Percentiles rank a stretch among this genome's conserved stretches.
These are phyloP conservation scores for Trifolium pratense DNA, from an alignment of 306 rosid genomes.

Conservation along the genomic window DNA sequence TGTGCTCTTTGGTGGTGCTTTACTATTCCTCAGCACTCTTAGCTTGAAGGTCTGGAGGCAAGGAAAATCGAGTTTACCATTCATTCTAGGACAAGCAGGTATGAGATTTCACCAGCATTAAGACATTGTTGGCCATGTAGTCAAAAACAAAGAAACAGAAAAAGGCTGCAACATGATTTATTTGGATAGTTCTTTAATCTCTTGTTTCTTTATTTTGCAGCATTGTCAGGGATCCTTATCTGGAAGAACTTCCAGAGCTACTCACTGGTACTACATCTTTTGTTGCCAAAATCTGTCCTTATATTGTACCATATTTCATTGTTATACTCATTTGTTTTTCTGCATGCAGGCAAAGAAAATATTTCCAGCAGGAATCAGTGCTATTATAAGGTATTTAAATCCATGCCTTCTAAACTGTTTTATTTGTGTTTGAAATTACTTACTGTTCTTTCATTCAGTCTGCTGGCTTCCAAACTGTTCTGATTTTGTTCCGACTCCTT, in stretches of 20 bases:
- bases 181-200: conserved; percentile 28
- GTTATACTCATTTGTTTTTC: conserved; percentile 19
- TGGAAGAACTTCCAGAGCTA: conserved; percentile 82
- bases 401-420: conserved; percentile 25
- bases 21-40: conserved; percentile 78
- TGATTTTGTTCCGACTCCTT: conserved; percentile 34
- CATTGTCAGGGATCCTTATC: conserved; percentile 66
- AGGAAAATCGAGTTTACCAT: conserved; percentile 88
- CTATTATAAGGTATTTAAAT: conserved; percentile 61
- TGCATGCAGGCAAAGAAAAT: conserved; percentile 73
- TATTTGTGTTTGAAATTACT: conserved; percentile 29
- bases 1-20: conserved; percentile 80
- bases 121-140: conserved; percentile 10
- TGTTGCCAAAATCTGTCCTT: conserved; percentile 18
- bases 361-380: conserved; percentile 72
- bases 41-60: conserved; percentile 96
- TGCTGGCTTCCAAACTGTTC: neutral
- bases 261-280: conserved; percentile 58
- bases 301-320: conserved; percentile 13
- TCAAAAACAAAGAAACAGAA: neutral
- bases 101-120: conserved; percentile 29
- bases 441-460: conserved; percentile 26
- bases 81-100: conserved; percentile 94
- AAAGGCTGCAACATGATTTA: conserved; percentile 28
- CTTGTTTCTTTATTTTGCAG: conserved; percentile 49